These are phyloP conservation scores for Aspergillus sp. DNA, from an alignment of 2,329 filamentous ascomycete species.

Conservation along the genomic window DNA sequence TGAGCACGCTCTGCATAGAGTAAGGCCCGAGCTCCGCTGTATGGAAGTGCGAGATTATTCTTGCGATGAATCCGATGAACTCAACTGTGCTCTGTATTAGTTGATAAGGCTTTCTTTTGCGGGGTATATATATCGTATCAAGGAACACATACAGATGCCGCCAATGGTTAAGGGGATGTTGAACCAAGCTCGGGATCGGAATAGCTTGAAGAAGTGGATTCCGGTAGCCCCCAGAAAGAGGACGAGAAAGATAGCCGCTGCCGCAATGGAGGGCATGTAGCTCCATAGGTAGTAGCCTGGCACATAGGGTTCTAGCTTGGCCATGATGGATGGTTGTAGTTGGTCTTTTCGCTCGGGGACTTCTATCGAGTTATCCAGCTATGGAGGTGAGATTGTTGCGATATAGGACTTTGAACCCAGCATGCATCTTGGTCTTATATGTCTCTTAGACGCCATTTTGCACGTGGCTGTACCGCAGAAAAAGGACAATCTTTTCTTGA, in stretches of 20 bases:
- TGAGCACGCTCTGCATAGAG: constrained; percentile 48
- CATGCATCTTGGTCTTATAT: constrained; percentile 1
- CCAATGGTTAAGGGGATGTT: constrained; percentile 38
- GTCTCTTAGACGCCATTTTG: not conserved
- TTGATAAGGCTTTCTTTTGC: not conserved
- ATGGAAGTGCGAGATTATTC: constrained; percentile 24
- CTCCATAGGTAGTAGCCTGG: constrained; percentile 28
- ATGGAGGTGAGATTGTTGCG: not conserved
- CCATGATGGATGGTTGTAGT: constrained; percentile 15
- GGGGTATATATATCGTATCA: not conserved
- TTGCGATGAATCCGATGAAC: constrained; percentile 30
- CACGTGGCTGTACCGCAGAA: not conserved
- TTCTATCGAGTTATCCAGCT: not conserved
- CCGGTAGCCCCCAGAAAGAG: constrained; percentile 32
- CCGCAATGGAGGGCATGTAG: constrained; percentile 32
- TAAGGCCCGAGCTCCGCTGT: constrained; percentile 30
- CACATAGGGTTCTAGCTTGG: constrained; percentile 20
- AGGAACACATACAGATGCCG: constrained; percentile 34
- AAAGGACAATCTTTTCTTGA: not conserved
- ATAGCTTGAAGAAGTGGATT: constrained; percentile 33
- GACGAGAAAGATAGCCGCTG: constrained; percentile 27
- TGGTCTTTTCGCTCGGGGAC: no score
- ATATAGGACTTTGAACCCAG: not conserved
- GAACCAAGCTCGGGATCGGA: constrained; percentile 31
- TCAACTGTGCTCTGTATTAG: constrained; percentile 35